Base-by-base conservation (phyloP, 2,329 filamentous ascomycete genomes). In the Venturia aucupariae region DNA sequence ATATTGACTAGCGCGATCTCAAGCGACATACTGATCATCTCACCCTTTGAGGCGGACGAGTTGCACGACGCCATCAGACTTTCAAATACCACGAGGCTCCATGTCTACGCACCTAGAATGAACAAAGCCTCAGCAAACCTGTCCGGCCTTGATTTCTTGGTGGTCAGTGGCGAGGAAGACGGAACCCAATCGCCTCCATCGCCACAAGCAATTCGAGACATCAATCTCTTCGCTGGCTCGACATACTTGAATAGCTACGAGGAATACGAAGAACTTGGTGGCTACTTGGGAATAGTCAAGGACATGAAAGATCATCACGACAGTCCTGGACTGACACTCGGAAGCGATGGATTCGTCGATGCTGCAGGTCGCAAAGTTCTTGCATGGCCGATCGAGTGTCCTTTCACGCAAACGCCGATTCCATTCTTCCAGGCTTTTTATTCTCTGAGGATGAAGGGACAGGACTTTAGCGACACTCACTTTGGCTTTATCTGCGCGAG, bases 141-240 rank as follows among this genome's bases (percentile, higher is more conserved):
- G 0, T 81, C 86, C 57, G 61, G 70, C 0, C 72, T 87, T 0
- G 65, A 72, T 1, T 73, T 85, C 1, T 82, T 77, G 68, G 76
- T 72, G 0, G 64, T 79, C 1, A 76, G 78, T 0, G 44, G 54
- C 0, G 46, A 71, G 0, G 65, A 51, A 67, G 2, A 7, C 1
- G 0, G 5, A 1, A 67, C 68, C 24, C 66, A 59, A 0, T 41
- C 35, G 8, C 64, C 71, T 4, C 15, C 71, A 68, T 11, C 70
- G 64, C 0, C 69, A 11, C 15, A 63, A 22, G 17, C 82, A 0
- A 71, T 75, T 0, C 73, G 77, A 0, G 77, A 84, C 64, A 77
- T 90, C 0, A 87, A 88, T 54, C 73, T 90, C 0, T 90, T 91
- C 64, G 78, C 88, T 0, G 88, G 88, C 0, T 85, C 88, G 64